Conservation (phyloP, 2,329 filamentous ascomycete species). For the Xylariales sp. region DNA sequence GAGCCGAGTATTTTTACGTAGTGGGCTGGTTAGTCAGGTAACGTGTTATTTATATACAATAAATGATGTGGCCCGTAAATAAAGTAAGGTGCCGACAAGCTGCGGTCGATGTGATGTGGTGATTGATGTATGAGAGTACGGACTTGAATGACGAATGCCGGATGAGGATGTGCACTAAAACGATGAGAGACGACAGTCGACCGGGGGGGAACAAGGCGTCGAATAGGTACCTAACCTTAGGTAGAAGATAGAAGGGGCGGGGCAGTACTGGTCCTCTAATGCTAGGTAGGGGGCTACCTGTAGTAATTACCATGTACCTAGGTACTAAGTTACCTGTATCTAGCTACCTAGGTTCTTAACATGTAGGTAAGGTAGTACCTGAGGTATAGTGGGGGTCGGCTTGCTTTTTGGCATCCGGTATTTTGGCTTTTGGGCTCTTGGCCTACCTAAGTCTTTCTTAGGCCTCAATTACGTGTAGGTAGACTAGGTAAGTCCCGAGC, state of each 20-base stretch:
- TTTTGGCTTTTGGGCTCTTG: no score
- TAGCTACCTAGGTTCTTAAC: no score
- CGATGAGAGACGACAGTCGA: not conserved
- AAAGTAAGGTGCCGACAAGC: not conserved
- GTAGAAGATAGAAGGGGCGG: not conserved
- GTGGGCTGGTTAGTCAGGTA: not conserved
- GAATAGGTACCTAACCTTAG: not conserved
- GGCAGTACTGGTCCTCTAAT: not conserved
- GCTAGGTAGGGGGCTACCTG: not conserved
- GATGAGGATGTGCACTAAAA: conserved; percentile 6
- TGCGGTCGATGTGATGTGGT: not conserved
- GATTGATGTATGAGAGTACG: conserved; percentile 18
- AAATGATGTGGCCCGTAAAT: conserved; percentile 4
- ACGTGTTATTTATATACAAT: conserved; percentile 3
- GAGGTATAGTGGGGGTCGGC: no score
- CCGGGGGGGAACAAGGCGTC: not conserved
- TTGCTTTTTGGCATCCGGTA: no score
- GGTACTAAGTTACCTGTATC: not conserved
- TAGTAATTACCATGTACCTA: not conserved
- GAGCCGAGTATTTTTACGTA: not conserved
- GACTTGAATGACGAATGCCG: not conserved
- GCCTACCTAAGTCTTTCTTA: no score
- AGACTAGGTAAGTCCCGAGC: no score
- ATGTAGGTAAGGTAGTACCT: no score
- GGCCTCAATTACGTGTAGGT: no score